These are phyloP conservation scores for Populus hybrid DNA, from an alignment of 441 rosid species.

Conservation along the genomic window DNA sequence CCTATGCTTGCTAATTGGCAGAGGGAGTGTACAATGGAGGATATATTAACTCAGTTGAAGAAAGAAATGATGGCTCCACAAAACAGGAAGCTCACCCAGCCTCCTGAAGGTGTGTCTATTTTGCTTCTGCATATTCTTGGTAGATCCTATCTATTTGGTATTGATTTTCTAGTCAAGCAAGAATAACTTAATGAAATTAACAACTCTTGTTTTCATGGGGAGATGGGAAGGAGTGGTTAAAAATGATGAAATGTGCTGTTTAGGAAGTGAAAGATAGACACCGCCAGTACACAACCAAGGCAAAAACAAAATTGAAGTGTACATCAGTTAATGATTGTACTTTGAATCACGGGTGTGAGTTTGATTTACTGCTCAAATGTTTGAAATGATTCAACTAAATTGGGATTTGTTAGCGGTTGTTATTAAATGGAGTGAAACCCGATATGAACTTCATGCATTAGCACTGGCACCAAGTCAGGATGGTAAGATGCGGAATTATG, in stretches of 20 bases:
- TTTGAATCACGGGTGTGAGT: not conserved
- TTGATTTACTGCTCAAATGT: not conserved
- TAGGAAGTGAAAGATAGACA: not conserved
- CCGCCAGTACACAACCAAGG: not conserved
- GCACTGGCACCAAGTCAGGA: not conserved
- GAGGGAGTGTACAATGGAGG: conserved; percentile 68
- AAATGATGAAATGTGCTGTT: not conserved
- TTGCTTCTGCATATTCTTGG: not conserved
- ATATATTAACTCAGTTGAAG: conserved; percentile 58
- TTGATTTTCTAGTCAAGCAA: not conserved
- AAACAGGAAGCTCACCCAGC: conserved; percentile 67
- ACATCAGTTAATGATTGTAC: not conserved
- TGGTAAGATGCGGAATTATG: not conserved
- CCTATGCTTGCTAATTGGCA: conserved; percentile 72
- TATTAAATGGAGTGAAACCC: not conserved
- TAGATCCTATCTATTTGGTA: too few relatives aligned
- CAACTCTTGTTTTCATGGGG: not conserved
- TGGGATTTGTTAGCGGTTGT: not conserved
- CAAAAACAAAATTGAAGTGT: not conserved
- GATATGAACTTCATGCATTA: not conserved
- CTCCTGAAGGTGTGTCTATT: conserved; percentile 59
- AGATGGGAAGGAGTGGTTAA: not conserved
- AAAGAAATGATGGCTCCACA: conserved; percentile 74
- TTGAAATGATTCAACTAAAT: too few relatives aligned
- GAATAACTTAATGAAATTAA: not conserved